Conservation (phyloP, 345 rosid genomes). For the Hevea brasiliensis region DNA sequence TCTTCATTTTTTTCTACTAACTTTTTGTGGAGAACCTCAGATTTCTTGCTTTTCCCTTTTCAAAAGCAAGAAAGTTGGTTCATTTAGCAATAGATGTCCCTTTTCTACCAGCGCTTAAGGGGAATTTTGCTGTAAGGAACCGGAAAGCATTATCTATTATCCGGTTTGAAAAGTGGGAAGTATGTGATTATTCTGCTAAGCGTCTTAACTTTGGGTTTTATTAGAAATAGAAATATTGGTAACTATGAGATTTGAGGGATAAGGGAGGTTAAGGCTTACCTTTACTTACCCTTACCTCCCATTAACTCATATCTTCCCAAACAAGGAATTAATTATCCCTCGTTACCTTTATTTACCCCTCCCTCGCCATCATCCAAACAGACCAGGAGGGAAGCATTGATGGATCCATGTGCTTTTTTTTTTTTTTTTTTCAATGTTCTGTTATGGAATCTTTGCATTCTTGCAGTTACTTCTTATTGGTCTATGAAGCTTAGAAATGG, state of each 20-base stretch:
- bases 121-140: not conserved
- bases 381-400: no score
- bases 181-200: not conserved
- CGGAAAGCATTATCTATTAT: not conserved
- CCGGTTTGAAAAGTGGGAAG: not conserved
- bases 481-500: not conserved
- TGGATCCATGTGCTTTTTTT: not conserved
- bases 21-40: conserved; percentile 28
- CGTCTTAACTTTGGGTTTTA: not conserved
- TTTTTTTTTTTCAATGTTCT: not conserved
- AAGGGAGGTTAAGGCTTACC: no score
- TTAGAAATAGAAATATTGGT: no score
- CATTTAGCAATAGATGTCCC: no score
- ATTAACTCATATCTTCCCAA: no score
- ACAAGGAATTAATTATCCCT: no score
- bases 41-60: conserved; percentile 30
- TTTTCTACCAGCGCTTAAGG: not conserved
- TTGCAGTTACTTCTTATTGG: conserved; percentile 5
- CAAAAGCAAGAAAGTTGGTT: conserved; percentile 11
- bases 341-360: no score
- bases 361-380: no score
- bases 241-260: no score
- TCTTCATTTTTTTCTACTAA: conserved; percentile 27
- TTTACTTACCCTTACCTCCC: no score
- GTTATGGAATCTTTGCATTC: not conserved